These are phyloP conservation scores for Phytophthora brassicae DNA, from an alignment of 352 stramenopile genomes.

Conservation along the genomic window DNA sequence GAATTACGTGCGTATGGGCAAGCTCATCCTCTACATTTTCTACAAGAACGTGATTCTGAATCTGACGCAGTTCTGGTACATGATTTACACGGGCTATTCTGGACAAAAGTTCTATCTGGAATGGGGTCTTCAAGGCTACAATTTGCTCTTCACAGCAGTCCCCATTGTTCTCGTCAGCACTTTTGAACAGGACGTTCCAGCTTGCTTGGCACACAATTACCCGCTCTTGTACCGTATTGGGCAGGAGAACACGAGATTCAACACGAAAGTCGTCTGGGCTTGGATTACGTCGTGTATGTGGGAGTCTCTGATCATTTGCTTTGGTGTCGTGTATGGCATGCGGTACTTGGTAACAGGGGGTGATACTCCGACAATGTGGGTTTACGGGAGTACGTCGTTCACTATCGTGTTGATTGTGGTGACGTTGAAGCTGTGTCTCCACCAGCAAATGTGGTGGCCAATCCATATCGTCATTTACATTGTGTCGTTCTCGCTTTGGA, in stretches of 20 bases:
- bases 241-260: slow-evolving; percentile 84
- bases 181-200: slow-evolving; percentile 84
- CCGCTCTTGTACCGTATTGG: slow-evolving; percentile 84
- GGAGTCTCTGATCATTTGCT: slow-evolving; percentile 85
- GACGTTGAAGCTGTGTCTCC: slow-evolving; percentile 92
- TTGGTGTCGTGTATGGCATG: slow-evolving; percentile 82
- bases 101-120: slow-evolving; percentile 89
- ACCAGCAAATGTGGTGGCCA: slow-evolving; percentile 86
- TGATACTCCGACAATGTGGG: slow-evolving; percentile 91
- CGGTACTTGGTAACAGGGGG: slow-evolving; percentile 77
- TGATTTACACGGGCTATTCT: slow-evolving; percentile 89
- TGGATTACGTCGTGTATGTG: slow-evolving; percentile 85
- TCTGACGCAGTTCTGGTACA: slow-evolving; percentile 95
- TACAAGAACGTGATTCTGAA: slow-evolving; percentile 97
- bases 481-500: slow-evolving; percentile 69
- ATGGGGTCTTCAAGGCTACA: slow-evolving; percentile 88
- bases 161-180: slow-evolving; percentile 84
- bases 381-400: slow-evolving; percentile 94
- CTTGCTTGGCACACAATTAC: slow-evolving; percentile 66
- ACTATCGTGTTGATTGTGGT: slow-evolving; percentile 94
- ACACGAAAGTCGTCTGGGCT: slow-evolving; percentile 80
- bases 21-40: slow-evolving; percentile 93
- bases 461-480: slow-evolving; percentile 75
- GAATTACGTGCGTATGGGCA: slow-evolving; percentile 94
- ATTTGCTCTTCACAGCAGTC: slow-evolving; percentile 85